Conservation (phyloP, 345 rosid species). For the Zanthoxylum bungeanum region DNA sequence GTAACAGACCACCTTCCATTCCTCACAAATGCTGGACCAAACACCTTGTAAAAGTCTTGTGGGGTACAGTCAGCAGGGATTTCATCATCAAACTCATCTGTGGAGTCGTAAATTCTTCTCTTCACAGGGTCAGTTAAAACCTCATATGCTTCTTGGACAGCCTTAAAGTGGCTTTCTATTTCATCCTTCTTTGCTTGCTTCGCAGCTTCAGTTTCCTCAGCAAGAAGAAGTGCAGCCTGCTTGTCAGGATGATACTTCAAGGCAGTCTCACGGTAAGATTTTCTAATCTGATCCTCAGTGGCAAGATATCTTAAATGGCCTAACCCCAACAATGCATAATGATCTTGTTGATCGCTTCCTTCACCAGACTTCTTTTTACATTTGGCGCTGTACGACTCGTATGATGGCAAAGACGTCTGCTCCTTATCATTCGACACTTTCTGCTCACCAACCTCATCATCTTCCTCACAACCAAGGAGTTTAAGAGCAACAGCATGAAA, state of each 20-base stretch:
- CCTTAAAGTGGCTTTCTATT: conserved; percentile 79
- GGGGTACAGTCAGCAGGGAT: conserved; percentile 83
- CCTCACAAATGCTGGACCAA: conserved; percentile 95
- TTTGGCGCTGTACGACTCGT: conserved; percentile 68
- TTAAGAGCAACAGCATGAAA: conserved; percentile 86
- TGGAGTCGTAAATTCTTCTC: conserved; percentile 91
- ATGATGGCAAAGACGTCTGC: conserved; percentile 55
- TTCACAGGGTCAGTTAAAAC: conserved; percentile 82
- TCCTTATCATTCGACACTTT: conserved; percentile 61
- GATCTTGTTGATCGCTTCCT: conserved; percentile 80
- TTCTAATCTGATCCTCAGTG: conserved; percentile 96
- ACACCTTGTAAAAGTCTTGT: conserved; percentile 91
- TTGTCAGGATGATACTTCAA: conserved; percentile 95
- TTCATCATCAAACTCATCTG: conserved; percentile 98
- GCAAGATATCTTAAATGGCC: conserved; percentile 93
- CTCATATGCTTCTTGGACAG: conserved; percentile 96
- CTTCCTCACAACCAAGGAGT: conserved; percentile 70
- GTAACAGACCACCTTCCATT: conserved; percentile 94
- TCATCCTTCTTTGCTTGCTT: conserved; percentile 93
- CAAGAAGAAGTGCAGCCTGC: conserved; percentile 77
- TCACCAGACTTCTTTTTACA: conserved; percentile 86
- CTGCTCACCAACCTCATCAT: conserved; percentile 46
- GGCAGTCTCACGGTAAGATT: conserved; percentile 89
- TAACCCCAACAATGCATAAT: conserved; percentile 88
- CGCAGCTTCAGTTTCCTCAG: conserved; percentile 87